phyloP scores from a whole-genome alignment of 306 rosid species.

The Castanopsis chinensis region DNA sequence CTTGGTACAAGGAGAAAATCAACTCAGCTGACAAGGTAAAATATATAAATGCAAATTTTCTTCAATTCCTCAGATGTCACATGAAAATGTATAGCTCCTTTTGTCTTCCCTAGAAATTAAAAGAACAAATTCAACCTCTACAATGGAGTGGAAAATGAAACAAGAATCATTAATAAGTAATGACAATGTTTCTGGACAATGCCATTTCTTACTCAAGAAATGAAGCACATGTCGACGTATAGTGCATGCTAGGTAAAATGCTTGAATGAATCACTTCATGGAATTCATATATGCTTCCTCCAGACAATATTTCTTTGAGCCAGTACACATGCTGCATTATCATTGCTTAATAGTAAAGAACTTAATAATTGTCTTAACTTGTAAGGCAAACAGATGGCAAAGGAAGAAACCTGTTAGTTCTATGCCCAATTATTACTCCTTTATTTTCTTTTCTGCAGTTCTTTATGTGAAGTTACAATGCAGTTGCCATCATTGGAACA shows the following conservation, averaged over 20 bases:
- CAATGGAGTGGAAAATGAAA: not conserved
- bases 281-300: not conserved
- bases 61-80: not conserved
- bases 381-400: not conserved
- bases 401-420: not conserved
- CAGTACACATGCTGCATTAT: not conserved
- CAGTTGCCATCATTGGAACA: constrained; percentile 67
- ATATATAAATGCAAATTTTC: not conserved
- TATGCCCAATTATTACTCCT: not conserved
- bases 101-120: not conserved
- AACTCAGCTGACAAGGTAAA: constrained; percentile 73
- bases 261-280: not conserved
- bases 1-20: constrained; percentile 83
- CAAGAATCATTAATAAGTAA: not conserved
- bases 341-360: not conserved
- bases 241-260: not conserved
- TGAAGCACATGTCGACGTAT: not conserved
- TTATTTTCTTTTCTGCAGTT: not conserved
- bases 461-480: not conserved
- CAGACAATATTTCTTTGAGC: not conserved
- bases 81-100: not conserved
- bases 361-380: not conserved
- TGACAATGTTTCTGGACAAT: not conserved
- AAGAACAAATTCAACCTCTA: not conserved
- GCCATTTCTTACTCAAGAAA: not conserved